Conservation (phyloP, 2,329 filamentous ascomycete genomes). For the Macrophomina pseudophaseolina region DNA sequence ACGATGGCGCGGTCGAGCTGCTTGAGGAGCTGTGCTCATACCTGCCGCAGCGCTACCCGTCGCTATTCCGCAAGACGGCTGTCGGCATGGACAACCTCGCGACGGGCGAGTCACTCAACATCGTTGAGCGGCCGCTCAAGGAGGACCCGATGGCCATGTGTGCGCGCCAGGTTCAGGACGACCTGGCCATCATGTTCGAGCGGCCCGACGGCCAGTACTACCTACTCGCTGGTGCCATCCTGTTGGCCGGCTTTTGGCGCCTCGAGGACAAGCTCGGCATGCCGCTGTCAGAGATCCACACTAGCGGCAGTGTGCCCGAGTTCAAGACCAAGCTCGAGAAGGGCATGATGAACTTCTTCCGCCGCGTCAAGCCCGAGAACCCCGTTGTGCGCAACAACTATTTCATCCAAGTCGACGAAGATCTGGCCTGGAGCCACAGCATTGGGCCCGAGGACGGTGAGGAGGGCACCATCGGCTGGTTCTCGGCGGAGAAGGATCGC, state of each 20-base stretch:
- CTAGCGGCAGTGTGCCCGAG: slow-evolving; percentile 74
- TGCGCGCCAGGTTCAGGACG: slow-evolving; percentile 77
- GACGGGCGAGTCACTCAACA: slow-evolving; percentile 75
- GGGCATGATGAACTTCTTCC: slow-evolving; percentile 83
- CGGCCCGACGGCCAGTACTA: slow-evolving; percentile 78
- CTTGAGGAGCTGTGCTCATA: slow-evolving; percentile 74
- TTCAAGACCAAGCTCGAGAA: slow-evolving; percentile 74
- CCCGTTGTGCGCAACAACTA: slow-evolving; percentile 78
- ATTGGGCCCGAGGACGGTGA: slow-evolving; percentile 73
- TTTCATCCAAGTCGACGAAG: slow-evolving; percentile 84
- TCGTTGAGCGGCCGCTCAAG: slow-evolving; percentile 64
- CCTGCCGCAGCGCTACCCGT: slow-evolving; percentile 76
- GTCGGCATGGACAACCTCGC: slow-evolving; percentile 72
- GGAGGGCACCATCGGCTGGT: slow-evolving; percentile 67
- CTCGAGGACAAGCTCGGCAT: slow-evolving; percentile 81
- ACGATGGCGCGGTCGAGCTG: slow-evolving; percentile 74
- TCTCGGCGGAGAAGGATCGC: slow-evolving; percentile 74
- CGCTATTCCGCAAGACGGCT: slow-evolving; percentile 66
- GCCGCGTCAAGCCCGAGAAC: slow-evolving; percentile 69
- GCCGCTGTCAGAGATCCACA: slow-evolving; percentile 79
- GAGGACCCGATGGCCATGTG: slow-evolving; percentile 82
- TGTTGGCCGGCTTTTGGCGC: slow-evolving; percentile 84
- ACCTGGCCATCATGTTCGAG: slow-evolving; percentile 84
- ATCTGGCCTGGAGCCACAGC: slow-evolving; percentile 74
- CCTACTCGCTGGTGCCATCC: slow-evolving; percentile 74